Conservation (phyloP, 371 early-diverging fungal species). For the Mortierella polycephala region DNA sequence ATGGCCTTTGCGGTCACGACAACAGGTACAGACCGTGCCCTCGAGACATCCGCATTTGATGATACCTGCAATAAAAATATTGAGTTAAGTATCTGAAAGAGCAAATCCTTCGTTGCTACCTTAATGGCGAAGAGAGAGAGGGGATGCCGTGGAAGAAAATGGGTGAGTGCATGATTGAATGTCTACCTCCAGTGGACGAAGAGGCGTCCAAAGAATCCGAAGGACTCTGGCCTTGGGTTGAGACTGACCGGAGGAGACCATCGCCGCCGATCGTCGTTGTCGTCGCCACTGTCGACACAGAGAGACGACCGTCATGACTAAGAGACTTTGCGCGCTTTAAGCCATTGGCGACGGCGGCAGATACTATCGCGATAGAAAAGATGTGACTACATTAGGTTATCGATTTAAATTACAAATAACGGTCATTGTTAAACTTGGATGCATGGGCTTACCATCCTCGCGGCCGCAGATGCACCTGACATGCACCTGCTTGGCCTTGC, state of each 20-base stretch:
- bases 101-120: background rate
- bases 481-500: constrained; percentile 80
- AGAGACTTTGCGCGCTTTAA: constrained; percentile 48
- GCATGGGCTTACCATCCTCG: constrained; percentile 30
- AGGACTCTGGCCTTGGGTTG: constrained; percentile 27
- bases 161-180: constrained; percentile 22
- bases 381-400: background rate
- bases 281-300: constrained; percentile 13
- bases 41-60: constrained; percentile 38
- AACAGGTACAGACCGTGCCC: constrained; percentile 27
- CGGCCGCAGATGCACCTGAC: constrained; percentile 79
- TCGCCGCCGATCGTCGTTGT: constrained; percentile 28
- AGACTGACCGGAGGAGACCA: constrained; percentile 42
- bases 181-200: constrained; percentile 51
- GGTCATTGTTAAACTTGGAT: background rate
- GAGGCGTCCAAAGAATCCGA: constrained; percentile 26
- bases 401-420: background rate
- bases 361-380: constrained; percentile 8
- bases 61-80: constrained; percentile 31
- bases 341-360: constrained; percentile 47
- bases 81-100: constrained; percentile 25
- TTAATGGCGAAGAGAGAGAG: constrained; percentile 4
- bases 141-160: background rate
- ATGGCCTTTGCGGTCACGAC: constrained; percentile 23
- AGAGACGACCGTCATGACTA: constrained; percentile 45